Percentiles rank a stretch among this genome's conserved stretches.
Evolutionary conservation across 768 basidiomycete species (phyloP).

Genomic region (Cystobasidiopsis lactophilus): DNA sequence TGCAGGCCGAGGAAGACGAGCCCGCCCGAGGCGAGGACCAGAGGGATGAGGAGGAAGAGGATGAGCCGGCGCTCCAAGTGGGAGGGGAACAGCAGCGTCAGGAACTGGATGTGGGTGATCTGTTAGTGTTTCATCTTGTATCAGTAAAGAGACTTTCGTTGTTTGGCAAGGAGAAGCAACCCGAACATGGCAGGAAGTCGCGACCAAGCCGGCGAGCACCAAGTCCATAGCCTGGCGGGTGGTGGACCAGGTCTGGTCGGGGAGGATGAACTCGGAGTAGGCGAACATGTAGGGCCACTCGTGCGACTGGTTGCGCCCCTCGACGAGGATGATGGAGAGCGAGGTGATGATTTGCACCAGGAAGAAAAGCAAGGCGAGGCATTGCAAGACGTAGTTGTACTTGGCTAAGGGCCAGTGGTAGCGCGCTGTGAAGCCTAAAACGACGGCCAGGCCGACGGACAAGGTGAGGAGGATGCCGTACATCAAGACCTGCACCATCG

Average conservation of each 20-base stretch:
- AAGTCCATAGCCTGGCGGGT: conserved; percentile 57
- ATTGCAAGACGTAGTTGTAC: conserved; percentile 63
- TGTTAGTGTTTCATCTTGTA: conserved; percentile 22
- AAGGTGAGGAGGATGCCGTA: conserved; percentile 69
- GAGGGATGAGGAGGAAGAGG: conserved; percentile 55
- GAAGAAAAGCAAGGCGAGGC: conserved; percentile 52
- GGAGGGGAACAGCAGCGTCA: conserved; percentile 85
- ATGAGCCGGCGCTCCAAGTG: conserved; percentile 67
- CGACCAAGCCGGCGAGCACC: conserved; percentile 64
- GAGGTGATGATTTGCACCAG: conserved; percentile 57
- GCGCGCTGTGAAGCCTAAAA: conserved; percentile 81
- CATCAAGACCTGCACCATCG: conserved; percentile 74
- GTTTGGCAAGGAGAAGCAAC: background rate
- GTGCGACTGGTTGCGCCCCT: conserved; percentile 34
- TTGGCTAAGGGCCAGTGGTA: conserved; percentile 89
- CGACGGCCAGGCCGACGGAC: conserved; percentile 61
- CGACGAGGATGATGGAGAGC: conserved; percentile 37
- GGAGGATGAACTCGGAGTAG: conserved; percentile 64
- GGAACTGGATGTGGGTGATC: conserved; percentile 94
- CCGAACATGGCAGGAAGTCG: conserved; percentile 62
- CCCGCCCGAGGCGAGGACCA: conserved; percentile 59
- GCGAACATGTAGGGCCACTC: conserved; percentile 90
- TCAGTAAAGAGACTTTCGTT: background rate
- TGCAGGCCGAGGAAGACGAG: conserved; percentile 65
- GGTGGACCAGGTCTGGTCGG: conserved; percentile 43